These are phyloP conservation scores for Daldinia vernicosa DNA, from an alignment of 495 filamentous ascomycete genomes.

Conservation along the genomic window DNA sequence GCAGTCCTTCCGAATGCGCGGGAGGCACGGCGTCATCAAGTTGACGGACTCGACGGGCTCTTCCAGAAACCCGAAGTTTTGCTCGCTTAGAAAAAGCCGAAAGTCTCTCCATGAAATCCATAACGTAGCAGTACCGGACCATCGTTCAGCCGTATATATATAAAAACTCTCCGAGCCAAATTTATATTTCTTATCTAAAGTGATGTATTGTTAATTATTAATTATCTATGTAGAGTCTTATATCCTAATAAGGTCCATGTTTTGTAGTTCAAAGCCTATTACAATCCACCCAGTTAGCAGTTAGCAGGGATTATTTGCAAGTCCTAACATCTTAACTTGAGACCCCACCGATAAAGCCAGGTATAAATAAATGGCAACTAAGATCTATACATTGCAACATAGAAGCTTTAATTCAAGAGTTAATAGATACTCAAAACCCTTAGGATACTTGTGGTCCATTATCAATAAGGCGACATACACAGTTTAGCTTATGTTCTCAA, in stretches of 20 bases:
- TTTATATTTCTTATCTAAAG: neutral
- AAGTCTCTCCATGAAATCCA: neutral
- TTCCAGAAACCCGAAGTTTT: slow-evolving; percentile 23
- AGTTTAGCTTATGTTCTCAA: neutral
- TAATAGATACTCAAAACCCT: neutral
- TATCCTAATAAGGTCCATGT: neutral
- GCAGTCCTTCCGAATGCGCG: neutral
- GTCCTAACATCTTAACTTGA: neutral
- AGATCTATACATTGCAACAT: neutral
- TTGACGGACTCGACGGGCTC: slow-evolving; percentile 13
- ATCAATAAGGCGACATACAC: neutral
- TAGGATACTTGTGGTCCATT: neutral
- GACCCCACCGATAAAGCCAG: neutral
- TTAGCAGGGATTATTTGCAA: neutral
- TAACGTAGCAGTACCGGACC: slow-evolving; percentile 4
- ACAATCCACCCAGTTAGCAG: neutral
- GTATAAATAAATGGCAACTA: neutral
- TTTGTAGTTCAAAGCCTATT: neutral
- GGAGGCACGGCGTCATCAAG: neutral
- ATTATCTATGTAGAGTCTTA: neutral
- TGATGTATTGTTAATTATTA: neutral
- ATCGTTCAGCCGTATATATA: slow-evolving; percentile 18
- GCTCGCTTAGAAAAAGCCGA: slow-evolving; percentile 5
- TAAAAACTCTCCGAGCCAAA: slow-evolving; percentile 25
- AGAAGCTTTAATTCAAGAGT: neutral